Base-by-base conservation (phyloP, 768 basidiomycete genomes). In the Mycena venus region DNA sequence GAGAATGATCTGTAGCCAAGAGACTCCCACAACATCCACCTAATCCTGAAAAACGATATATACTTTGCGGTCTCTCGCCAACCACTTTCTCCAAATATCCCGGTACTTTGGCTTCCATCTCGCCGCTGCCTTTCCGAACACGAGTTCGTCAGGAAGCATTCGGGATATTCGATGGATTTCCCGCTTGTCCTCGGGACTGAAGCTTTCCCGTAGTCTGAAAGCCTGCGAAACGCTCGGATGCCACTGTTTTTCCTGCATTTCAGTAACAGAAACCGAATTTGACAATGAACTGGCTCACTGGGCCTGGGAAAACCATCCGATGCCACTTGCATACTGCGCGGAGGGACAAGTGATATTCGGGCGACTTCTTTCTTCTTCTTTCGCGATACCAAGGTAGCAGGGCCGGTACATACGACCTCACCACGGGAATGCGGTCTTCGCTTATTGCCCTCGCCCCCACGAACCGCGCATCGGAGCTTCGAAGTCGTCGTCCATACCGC, bases 251-350 rank as follows among this genome's bases (percentile, higher is more conserved):
- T 27, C 23, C 12, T n/a, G 25, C 40, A n/a, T 38, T 71, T 34
- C 4, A 63, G 25, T 15, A 8, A 25, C 4, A 42, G 19, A 3
- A 23, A 40, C 25, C 47, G 19, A 32, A 19, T 4, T 25, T 17
- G 17, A 21, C 31, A 36, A 56, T 32, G 27, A 59, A n/a, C 15
- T n/a, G n/a, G 77, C 86, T 78, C 68, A 89, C 88, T 76, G 84
- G 73, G 21, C 83, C 80, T 23, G 76, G 83, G 62, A 85, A 87
- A 27, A 87, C 86, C 84, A 89, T 86, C 14, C 84, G 79, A 65
- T 89, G 86, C 88, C 87, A 88, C 75, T 88, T 88, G 69, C 84
- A 87, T 72, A 85, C 85, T 12, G 78, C 79, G 55, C 73, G 81
- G 12, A 84, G 78, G 2, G 86, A 81, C 38, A 88, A 72, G 29